A percentile compares a stretch with the other conserved stretches of the same genome.
These are phyloP conservation scores for Fusarium sp. DNA, from an alignment of 2,329 filamentous ascomycete species.

Conservation along the genomic window DNA sequence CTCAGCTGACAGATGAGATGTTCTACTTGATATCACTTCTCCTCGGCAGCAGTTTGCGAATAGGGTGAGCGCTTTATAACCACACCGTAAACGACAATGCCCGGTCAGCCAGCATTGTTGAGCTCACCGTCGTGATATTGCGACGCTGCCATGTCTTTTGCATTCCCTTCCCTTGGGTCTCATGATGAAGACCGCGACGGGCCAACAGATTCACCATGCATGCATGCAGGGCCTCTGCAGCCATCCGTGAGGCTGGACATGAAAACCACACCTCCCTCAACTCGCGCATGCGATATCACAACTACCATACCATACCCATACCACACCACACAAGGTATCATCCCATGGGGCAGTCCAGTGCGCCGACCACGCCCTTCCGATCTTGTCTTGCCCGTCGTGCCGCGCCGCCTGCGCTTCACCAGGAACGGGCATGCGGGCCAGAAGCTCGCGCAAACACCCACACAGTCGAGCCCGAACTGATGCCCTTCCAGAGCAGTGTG, in stretches of 20 bases:
- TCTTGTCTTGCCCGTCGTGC: conserved; percentile 24
- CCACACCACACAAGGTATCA: conserved; percentile 2
- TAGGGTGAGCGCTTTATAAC: conserved; percentile 1
- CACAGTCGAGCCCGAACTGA: conserved; percentile 23
- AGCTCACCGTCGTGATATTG: conserved; percentile 15
- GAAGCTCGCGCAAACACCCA: conserved; percentile 23
- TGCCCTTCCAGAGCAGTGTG: conserved; percentile 14
- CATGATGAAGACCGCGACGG: not conserved
- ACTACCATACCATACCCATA: conserved; percentile 5
- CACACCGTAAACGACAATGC: conserved; percentile 11
- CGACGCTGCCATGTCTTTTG: conserved; percentile 1
- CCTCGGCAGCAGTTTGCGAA: conserved; percentile 10
- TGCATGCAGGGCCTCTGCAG: conserved; percentile 19
- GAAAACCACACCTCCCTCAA: conserved; percentile 20
- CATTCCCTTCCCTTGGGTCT: conserved; percentile 20
- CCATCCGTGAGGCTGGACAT: conserved; percentile 16
- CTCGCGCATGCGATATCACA: conserved; percentile 14
- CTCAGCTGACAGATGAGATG: conserved; percentile 27
- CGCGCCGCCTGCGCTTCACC: conserved; percentile 32
- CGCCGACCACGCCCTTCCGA: conserved; percentile 26
- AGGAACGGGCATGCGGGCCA: conserved; percentile 30
- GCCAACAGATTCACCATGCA: conserved; percentile 9
- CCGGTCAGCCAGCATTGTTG: conserved; percentile 16
- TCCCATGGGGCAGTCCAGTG: conserved; percentile 5
- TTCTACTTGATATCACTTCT: conserved; percentile 17